Evolutionary conservation across 306 rosid species (phyloP).

Genomic region (Lotus japonicus): DNA sequence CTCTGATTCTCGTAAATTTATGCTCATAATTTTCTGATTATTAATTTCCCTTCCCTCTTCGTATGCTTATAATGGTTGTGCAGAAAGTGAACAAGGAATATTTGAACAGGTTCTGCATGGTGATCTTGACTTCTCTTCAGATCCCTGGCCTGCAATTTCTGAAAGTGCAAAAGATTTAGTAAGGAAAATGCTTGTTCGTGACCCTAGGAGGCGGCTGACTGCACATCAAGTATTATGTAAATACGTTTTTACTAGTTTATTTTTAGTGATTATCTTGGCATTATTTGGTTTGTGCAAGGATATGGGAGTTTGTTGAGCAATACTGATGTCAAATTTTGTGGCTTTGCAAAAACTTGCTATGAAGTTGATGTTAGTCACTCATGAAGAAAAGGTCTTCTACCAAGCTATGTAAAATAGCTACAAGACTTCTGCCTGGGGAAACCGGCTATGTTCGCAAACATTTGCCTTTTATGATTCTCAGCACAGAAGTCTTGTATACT

Average conservation of each 20-base stretch:
- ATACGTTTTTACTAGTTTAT: slow-evolving; percentile 19
- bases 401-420: not conserved
- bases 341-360: not conserved
- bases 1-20: not conserved
- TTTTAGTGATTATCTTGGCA: slow-evolving; percentile 1
- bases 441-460: not conserved
- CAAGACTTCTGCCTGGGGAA: not conserved
- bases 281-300: not conserved
- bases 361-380: slow-evolving; percentile 3
- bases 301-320: not conserved
- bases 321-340: not conserved
- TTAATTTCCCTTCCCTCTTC: not conserved
- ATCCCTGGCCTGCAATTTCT: slow-evolving; percentile 94
- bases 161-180: slow-evolving; percentile 98
- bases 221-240: slow-evolving; percentile 97
- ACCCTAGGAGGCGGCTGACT: slow-evolving; percentile 69
- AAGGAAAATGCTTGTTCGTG: slow-evolving; percentile 87
- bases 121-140: slow-evolving; percentile 82
- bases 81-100: slow-evolving; percentile 83
- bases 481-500: not conserved
- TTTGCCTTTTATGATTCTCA: not conserved
- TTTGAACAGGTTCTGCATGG: slow-evolving; percentile 91
- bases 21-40: not conserved
- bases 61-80: slow-evolving; percentile 11
- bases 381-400: not conserved